Percentiles rank a stretch among this genome's conserved stretches.
phyloP scores from a whole-genome alignment of 192 early-diverging fungal genomes.

The Kickxella alabastrina region DNA sequence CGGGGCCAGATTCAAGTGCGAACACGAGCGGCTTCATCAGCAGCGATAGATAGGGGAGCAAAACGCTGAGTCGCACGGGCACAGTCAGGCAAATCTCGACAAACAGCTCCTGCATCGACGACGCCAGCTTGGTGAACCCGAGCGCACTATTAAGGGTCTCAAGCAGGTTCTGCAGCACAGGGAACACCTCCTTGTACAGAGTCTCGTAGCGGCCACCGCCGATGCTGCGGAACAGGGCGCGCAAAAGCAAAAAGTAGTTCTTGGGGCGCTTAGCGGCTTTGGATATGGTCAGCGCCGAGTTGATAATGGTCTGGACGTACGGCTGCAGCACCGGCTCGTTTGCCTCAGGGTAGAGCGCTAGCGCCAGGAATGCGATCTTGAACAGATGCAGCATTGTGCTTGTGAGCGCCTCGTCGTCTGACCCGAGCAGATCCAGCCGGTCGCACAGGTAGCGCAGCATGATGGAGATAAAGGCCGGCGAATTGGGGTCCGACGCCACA shows the following conservation, averaged over 20 bases:
- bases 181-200: slow-evolving; percentile 93
- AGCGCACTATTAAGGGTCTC: slow-evolving; percentile 85
- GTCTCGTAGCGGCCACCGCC: slow-evolving; percentile 94
- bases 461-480: slow-evolving; percentile 51
- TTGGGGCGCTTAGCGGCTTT: slow-evolving; percentile 78
- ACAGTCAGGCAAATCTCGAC: slow-evolving; percentile 96
- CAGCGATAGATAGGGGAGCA: slow-evolving; percentile 88
- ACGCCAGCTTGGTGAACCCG: slow-evolving; percentile 71
- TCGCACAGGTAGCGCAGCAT: slow-evolving; percentile 51
- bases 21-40: slow-evolving; percentile 96
- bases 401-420: slow-evolving; percentile 44
- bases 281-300: slow-evolving; percentile 79
- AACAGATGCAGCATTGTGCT: slow-evolving; percentile 81
- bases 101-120: slow-evolving; percentile 90
- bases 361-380: slow-evolving; percentile 91
- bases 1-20: slow-evolving; percentile 85
- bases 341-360: slow-evolving; percentile 83
- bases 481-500: slow-evolving; percentile 66
- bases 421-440: slow-evolving; percentile 36
- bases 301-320: slow-evolving; percentile 87
- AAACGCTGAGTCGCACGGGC: slow-evolving; percentile 88
- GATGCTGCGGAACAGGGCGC: slow-evolving; percentile 90
- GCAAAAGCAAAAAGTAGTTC: slow-evolving; percentile 91
- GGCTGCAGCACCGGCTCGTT: slow-evolving; percentile 92
- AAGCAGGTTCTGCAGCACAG: slow-evolving; percentile 85